phyloP scores from a whole-genome alignment of 2,329 filamentous ascomycete species.

The Boeremia lycopersici region DNA sequence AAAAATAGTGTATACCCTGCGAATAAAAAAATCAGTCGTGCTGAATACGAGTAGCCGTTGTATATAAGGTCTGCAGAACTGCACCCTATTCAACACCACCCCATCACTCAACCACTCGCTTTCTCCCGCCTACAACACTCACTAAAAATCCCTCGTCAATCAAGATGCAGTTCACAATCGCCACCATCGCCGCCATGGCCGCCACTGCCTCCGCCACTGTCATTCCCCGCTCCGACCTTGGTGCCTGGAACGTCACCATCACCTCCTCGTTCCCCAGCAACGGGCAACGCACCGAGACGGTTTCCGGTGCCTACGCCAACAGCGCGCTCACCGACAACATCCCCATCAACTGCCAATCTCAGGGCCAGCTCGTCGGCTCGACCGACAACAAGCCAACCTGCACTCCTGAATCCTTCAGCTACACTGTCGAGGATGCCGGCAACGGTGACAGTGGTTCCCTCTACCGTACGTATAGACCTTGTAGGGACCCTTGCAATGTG shows the following conservation, averaged over 20 bases:
- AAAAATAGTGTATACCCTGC: neutral
- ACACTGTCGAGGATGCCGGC: neutral
- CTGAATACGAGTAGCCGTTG: neutral
- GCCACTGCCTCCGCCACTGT: neutral
- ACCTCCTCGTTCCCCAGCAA: neutral
- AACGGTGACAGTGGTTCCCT: neutral
- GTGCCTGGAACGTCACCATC: neutral
- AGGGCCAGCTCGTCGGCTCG: neutral
- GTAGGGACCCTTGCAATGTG: neutral
- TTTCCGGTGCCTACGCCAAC: conserved; percentile 1
- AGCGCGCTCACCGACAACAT: neutral
- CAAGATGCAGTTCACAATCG: neutral
- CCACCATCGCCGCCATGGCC: neutral
- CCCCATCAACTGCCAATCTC: neutral
- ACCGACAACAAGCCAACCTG: neutral
- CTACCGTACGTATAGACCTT: neutral
- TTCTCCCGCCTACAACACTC: neutral
- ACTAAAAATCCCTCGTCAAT: neutral
- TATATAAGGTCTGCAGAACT: neutral
- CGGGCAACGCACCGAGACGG: neutral
- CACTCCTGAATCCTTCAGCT: neutral
- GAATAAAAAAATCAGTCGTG: neutral
- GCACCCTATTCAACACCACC: neutral
- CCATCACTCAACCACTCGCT: neutral
- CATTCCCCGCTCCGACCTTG: neutral